These are phyloP conservation scores for Phytopythium cucurbitacearum DNA, from an alignment of 352 stramenopile species.

Conservation along the genomic window DNA sequence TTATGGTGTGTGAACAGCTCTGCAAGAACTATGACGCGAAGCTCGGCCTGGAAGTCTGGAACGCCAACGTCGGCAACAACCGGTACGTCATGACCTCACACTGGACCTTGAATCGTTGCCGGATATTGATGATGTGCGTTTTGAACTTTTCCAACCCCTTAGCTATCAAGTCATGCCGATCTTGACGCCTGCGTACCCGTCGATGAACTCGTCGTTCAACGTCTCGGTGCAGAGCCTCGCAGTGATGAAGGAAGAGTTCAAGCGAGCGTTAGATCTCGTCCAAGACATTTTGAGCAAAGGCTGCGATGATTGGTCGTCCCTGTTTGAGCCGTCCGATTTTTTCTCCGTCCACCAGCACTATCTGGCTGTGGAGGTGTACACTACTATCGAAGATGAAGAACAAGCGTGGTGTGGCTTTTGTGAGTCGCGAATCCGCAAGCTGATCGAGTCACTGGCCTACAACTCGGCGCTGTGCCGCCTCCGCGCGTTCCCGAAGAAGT, in stretches of 20 bases:
- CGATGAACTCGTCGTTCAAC: slow-evolving; percentile 99
- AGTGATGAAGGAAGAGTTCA: slow-evolving; percentile 94
- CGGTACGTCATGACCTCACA: slow-evolving; percentile 19
- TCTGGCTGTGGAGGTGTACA: slow-evolving; percentile 90
- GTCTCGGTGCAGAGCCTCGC: slow-evolving; percentile 93
- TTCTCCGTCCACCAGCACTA: slow-evolving; percentile 89
- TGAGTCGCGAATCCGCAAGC: slow-evolving; percentile 90
- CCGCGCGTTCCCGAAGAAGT: slow-evolving; percentile 86
- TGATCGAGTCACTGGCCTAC: slow-evolving; percentile 86
- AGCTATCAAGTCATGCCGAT: slow-evolving; percentile 98
- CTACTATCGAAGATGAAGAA: slow-evolving; percentile 86
- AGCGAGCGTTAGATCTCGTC: slow-evolving; percentile 69
- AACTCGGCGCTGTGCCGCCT: slow-evolving; percentile 75
- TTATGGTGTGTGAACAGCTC: slow-evolving; percentile 24
- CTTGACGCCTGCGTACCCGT: slow-evolving; percentile 97
- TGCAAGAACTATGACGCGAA: slow-evolving; percentile 87
- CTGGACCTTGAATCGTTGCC: not conserved
- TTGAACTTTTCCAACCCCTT: slow-evolving; percentile 7
- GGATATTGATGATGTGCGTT: slow-evolving; percentile 5
- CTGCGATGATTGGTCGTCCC: slow-evolving; percentile 64
- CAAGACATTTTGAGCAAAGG: slow-evolving; percentile 84
- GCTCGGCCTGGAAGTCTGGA: slow-evolving; percentile 86
- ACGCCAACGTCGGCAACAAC: slow-evolving; percentile 83
- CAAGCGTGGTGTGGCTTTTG: slow-evolving; percentile 93
- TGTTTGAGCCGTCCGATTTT: slow-evolving; percentile 86